Conservation (phyloP, 2,329 filamentous ascomycete genomes). For the Huntiella savannae region DNA sequence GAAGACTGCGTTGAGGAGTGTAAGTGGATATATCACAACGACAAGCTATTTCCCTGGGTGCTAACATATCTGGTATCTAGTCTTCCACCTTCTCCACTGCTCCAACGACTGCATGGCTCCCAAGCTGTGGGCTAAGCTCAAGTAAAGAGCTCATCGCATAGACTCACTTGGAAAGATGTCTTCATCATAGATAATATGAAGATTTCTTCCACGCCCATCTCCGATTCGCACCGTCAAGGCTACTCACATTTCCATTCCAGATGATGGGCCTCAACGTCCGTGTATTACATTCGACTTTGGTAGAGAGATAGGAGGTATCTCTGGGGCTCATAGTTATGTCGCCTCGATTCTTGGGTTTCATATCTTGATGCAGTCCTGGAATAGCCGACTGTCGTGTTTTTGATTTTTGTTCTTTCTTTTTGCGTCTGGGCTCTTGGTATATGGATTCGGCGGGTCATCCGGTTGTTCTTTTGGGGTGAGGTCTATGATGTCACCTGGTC, state of each 20-base stretch:
- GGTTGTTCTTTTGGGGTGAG: too few relatives aligned
- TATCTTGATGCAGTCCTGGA: too few relatives aligned
- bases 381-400: too few relatives aligned
- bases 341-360: too few relatives aligned
- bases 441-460: too few relatives aligned
- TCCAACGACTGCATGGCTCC: conserved; percentile 81
- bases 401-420: too few relatives aligned
- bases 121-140: conserved; percentile 84
- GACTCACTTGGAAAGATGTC: background rate
- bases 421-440: too few relatives aligned
- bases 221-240: conserved; percentile 1
- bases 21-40: conserved; percentile 32
- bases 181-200: conserved; percentile 3
- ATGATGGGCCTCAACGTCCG: background rate
- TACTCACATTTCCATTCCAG: background rate
- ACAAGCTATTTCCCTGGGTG: background rate
- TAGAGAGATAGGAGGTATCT: too few relatives aligned
- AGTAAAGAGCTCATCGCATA: conserved; percentile 38
- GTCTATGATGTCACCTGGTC: too few relatives aligned
- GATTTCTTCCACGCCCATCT: conserved; percentile 3
- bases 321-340: too few relatives aligned
- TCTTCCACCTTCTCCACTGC: conserved; percentile 98
- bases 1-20: conserved; percentile 99
- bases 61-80: conserved; percentile 25
- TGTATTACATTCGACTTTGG: background rate